Evolutionary conservation across 805 yeast genomes (phyloP), one percentile per base, ranked within the genome.

Genomic region (Torulaspora gathmanii): DNA sequence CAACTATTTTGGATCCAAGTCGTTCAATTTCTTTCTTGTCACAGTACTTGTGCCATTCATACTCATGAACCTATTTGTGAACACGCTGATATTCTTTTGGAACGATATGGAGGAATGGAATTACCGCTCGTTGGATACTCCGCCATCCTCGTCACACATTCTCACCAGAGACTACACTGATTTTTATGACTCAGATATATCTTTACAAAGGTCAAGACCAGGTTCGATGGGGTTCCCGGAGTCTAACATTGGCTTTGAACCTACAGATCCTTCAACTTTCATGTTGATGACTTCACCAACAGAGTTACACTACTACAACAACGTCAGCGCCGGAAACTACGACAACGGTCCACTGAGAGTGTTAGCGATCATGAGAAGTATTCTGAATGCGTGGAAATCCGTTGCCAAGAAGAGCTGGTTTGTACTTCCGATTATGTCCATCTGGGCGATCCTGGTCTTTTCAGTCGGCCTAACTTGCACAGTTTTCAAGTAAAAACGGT

Each of bases 1-100:
- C 5, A 67, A 62, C 40, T 63, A 55, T 41, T 69, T 60, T 49
- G 73, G 69, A 16, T 57, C 61, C 35, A 63, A 58, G 47, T 53
- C 61, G 2, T 53, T 70, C 35, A 19, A 46, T 12, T 36, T 48
- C 17, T 71, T 68, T 46, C 34, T 64, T 12, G n/a, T 65, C 4
- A 49, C 51, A 17, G 48, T 67, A 1, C 55, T 70, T 10, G 5
- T 61, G 2, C 73, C 74, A 5, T 54, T 67, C 28, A 60, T 61
- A 6, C 11, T 44, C 0, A 8, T 55, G 1, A 55, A 63, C 39
- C 53, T 58, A 17, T 4, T 53, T 1, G 30, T 53, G 33, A 50
- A 53, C 49, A 31, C 57, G 8, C 11, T 53, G 38, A 35, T 61
- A 15, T 59, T 46, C 41, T 43, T 54, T 37, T 56, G 69, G 64